Base-by-base conservation (phyloP, 139 green algal genomes). In the Protoeuglena noctilucae region DNA sequence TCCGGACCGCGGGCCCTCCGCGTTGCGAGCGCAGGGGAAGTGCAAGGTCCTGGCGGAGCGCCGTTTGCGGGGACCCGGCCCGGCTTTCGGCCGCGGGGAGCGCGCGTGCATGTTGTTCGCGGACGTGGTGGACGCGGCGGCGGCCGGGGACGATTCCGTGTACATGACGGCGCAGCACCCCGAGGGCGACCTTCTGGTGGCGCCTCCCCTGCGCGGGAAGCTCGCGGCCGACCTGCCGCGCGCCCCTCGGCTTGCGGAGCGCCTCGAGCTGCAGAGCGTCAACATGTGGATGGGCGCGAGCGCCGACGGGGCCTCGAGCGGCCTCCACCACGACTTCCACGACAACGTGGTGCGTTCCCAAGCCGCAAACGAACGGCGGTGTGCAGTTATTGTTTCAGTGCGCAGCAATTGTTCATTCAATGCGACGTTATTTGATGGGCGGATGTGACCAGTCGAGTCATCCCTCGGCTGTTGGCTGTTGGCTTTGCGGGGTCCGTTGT, bases 281-380 rank as follows among this genome's bases (percentile, higher is more conserved):
- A 81, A 78, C 61, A 2, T 79, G 9, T 78, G 68, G 72, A 60
- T 76, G 48, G 72, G 72, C 1, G 25, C 26, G 14, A 47, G 72
- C 3, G n/a, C 31, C 2, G 19, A 65, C 1, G 83, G 84, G 6
- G 58, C 74, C 3, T 82, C 69, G 30, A 76, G 48, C 27, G 85
- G 85, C 2, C 71, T 94, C 43, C 85, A 94, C 65, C 81, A 89
- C 27, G 85, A 94, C 67, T 92, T 77, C 40, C 85, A 94, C 61
- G 85, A 94, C 70, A 94, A 94, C 60, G 64, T 93, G n/a, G n/a
- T n/a, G n/a, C n/a, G n/a, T n/a, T n/a, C n/a, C n/a, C n/a, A n/a
- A n/a, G n/a, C n/a, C n/a, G n/a, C n/a, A n/a, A n/a, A n/a, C n/a
- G n/a, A n/a, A n/a, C n/a, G n/a, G n/a, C n/a, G n/a, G n/a, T n/a